Conservation (phyloP, 1,284 basidiomycete species). For the Stereum hirsutum region DNA sequence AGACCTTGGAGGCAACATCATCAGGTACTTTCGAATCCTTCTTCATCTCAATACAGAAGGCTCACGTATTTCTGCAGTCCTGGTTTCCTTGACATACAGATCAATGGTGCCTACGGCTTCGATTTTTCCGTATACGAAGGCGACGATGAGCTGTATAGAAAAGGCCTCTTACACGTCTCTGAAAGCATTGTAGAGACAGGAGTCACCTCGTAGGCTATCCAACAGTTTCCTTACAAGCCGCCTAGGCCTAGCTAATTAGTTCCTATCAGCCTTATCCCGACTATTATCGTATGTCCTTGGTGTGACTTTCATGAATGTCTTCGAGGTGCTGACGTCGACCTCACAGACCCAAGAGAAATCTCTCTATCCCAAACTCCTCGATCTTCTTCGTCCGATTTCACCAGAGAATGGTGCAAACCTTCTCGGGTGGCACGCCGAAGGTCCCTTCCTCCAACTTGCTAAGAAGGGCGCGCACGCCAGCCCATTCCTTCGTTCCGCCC, state of each 20-base stretch:
- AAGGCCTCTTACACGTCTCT: slow-evolving; percentile 66
- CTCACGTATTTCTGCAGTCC: slow-evolving; percentile 37
- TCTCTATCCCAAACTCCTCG: slow-evolving; percentile 59
- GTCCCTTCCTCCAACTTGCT: slow-evolving; percentile 74
- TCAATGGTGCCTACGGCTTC: slow-evolving; percentile 85
- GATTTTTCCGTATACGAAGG: slow-evolving; percentile 80
- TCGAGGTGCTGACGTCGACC: slow-evolving; percentile 2
- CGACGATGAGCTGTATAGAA: slow-evolving; percentile 56
- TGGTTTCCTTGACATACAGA: slow-evolving; percentile 72
- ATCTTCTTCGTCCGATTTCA: slow-evolving; percentile 54
- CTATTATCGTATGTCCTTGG: slow-evolving; percentile 55
- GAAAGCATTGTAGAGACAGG: slow-evolving; percentile 80
- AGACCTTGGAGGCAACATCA: slow-evolving; percentile 63
- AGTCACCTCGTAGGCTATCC: slow-evolving; percentile 64
- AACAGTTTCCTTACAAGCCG: slow-evolving; percentile 3
- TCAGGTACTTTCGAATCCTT: slow-evolving; percentile 37
- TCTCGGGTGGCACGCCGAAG: slow-evolving; percentile 86
- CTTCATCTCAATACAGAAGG: not conserved
- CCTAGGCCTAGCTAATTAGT: slow-evolving; percentile 4
- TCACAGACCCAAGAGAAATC: slow-evolving; percentile 65
- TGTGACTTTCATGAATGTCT: slow-evolving; percentile 2
- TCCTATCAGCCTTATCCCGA: no score
- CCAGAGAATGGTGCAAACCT: slow-evolving; percentile 54
- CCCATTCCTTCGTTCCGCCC: slow-evolving; percentile 57
- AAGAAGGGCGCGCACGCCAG: slow-evolving; percentile 79